phyloP scores from a whole-genome alignment of 2,329 filamentous ascomycete species.

The Aspergillus pseudotamarii region DNA sequence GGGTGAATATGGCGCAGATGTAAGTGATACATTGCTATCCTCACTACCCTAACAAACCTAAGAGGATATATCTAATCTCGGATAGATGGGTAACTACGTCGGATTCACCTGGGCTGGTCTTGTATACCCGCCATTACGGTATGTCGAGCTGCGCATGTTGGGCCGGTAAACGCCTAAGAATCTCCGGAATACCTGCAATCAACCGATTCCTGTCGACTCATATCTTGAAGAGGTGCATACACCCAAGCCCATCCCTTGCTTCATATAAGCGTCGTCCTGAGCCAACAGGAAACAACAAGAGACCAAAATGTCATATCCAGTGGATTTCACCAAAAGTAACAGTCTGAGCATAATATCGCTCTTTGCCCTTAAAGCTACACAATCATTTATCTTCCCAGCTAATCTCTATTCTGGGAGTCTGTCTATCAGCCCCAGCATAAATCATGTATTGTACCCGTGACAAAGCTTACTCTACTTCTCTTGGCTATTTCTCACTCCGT shows the following conservation, averaged over 20 bases:
- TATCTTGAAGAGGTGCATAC: background rate
- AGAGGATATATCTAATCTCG: slow-evolving; percentile 14
- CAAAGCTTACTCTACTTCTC: background rate
- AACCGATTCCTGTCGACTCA: background rate
- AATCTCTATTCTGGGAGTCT: background rate
- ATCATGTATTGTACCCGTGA: background rate
- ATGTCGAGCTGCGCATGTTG: slow-evolving; percentile 54
- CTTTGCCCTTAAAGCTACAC: background rate
- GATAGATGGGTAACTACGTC: slow-evolving; percentile 60
- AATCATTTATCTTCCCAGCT: background rate
- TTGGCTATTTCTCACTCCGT: background rate
- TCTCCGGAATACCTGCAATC: background rate
- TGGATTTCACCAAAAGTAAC: background rate
- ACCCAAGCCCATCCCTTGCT: background rate
- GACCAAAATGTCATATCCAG: background rate
- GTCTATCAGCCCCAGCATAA: background rate
- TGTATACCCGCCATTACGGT: slow-evolving; percentile 58
- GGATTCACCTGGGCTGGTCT: slow-evolving; percentile 62
- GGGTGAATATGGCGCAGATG: slow-evolving; percentile 60
- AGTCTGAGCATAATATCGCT: background rate
- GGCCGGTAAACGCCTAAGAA: slow-evolving; percentile 40
- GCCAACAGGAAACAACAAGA: too few relatives aligned
- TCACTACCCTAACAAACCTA: background rate
- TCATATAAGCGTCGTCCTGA: background rate
- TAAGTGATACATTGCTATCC: slow-evolving; percentile 36